phyloP scores from a whole-genome alignment of 83 land plant species.

The Diphasiastrum complanatum region DNA sequence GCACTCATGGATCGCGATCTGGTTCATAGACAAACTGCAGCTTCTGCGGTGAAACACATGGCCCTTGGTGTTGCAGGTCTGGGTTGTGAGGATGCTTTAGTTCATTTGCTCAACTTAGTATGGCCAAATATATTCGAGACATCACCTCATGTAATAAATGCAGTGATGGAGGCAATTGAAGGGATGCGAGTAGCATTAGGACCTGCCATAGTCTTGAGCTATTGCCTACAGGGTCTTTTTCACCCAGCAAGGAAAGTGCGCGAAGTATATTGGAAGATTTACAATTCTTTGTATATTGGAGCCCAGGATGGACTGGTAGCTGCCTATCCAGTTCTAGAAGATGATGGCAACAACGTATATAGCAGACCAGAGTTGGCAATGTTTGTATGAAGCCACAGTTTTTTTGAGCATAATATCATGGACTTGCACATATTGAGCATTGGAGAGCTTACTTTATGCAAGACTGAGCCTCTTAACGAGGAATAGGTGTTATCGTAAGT shows the following conservation, averaged over 20 bases:
- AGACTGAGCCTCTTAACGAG: too few relatives aligned
- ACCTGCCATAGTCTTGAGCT: conserved; percentile 66
- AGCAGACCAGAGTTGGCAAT: conserved; percentile 76
- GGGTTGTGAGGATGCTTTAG: conserved; percentile 92
- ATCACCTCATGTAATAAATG: conserved; percentile 97
- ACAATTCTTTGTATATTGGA: conserved; percentile 89
- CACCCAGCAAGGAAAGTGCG: conserved; percentile 97
- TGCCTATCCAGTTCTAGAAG: conserved; percentile 75
- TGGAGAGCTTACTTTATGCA: too few relatives aligned
- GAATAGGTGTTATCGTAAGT: too few relatives aligned
- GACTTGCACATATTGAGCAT: too few relatives aligned
- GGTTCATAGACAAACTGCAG: conserved; percentile 98
- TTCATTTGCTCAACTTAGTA: conserved; percentile 83
- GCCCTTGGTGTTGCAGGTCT: conserved; percentile 95
- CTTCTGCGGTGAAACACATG: conserved; percentile 99
- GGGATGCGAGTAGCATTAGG: conserved; percentile 97
- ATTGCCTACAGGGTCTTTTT: conserved; percentile 92
- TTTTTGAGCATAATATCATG: background rate
- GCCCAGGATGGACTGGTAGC: conserved; percentile 90
- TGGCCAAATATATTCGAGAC: conserved; percentile 99
- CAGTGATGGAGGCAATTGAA: conserved; percentile 96
- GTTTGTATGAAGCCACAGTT: conserved; percentile 41
- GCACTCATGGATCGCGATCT: conserved; percentile 93
- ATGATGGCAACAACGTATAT: conserved; percentile 55
- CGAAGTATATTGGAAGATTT: conserved; percentile 97